These are phyloP conservation scores for Pichia sporocuriosa DNA, from an alignment of 805 yeast genomes.

Conservation along the genomic window DNA sequence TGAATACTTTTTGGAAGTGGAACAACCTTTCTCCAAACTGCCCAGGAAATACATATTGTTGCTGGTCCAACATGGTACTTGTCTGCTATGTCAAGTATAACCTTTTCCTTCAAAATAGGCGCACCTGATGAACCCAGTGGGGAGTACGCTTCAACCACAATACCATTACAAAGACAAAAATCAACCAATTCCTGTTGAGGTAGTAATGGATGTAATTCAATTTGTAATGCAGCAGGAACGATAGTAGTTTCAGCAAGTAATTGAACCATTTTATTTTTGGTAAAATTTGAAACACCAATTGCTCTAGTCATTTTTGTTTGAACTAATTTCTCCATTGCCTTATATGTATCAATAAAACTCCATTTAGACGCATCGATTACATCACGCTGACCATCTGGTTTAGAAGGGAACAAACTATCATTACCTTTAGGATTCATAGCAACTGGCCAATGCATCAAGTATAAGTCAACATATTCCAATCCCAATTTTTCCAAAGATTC, in stretches of 20 bases:
- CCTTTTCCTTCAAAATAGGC: slow-evolving; percentile 39
- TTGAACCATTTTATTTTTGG: slow-evolving; percentile 45
- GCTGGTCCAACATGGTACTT: background rate
- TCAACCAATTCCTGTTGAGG: slow-evolving; percentile 58
- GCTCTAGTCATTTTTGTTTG: slow-evolving; percentile 50
- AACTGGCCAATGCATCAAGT: slow-evolving; percentile 64
- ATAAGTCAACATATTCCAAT: slow-evolving; percentile 58
- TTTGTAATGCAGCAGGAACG: slow-evolving; percentile 67
- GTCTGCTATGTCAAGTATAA: background rate
- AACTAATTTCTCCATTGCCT: slow-evolving; percentile 52
- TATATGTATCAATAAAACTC: slow-evolving; percentile 55
- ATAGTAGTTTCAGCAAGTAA: slow-evolving; percentile 47
- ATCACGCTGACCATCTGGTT: slow-evolving; percentile 31
- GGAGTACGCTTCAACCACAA: slow-evolving; percentile 67
- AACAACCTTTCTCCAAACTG: background rate
- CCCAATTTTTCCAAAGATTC: slow-evolving; percentile 44
- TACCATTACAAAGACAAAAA: slow-evolving; percentile 45
- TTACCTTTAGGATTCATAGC: slow-evolving; percentile 34
- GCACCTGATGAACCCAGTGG: slow-evolving; percentile 64
- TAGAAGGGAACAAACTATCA: slow-evolving; percentile 32
- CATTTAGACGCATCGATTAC: slow-evolving; percentile 28
- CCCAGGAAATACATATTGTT: too few relatives aligned
- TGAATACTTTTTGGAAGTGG: too few relatives aligned
- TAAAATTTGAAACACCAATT: slow-evolving; percentile 77
- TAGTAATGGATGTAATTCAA: slow-evolving; percentile 68